Evolutionary conservation across 139 green algal species (phyloP), one percentile per base, ranked within the genome.

Genomic region (Gonium pectorale): DNA sequence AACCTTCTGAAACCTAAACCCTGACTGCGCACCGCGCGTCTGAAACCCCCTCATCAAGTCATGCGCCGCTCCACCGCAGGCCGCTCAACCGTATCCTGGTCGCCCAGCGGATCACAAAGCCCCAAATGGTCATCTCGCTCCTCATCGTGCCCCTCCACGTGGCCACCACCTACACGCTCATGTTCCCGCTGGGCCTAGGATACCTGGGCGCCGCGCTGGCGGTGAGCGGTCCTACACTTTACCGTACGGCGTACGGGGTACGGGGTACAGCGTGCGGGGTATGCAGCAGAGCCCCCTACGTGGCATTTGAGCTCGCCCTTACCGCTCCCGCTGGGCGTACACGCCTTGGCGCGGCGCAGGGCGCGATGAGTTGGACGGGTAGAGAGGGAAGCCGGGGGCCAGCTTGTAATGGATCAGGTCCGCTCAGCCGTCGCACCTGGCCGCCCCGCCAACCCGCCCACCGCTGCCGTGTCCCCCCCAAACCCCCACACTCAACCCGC

Each of bases 21-120:
- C n/a, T n/a, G n/a, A n/a, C n/a, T n/a, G n/a, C n/a, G n/a, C n/a
- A n/a, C n/a, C n/a, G n/a, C n/a, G n/a, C n/a, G n/a, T n/a, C n/a
- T n/a, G n/a, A n/a, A n/a, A n/a, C n/a, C n/a, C n/a, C n/a, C n/a
- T n/a, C n/a, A n/a, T n/a, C n/a, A n/a, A n/a, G n/a, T n/a, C n/a
- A n/a, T n/a, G n/a, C n/a, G n/a, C n/a, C n/a, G 35, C 26, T 24
- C 80, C 46, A 26, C 37, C 29, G 49, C 88, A 92, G 90, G 72
- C 90, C 90, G 2, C 62, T 93, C 8, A 92, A 92, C 80, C 71
- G 88, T 31, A 85, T 90, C 26, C 71, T 93, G 38, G 82, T 92
- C 1, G 88, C 88, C 0, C 90, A 92, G 80, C 86, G 87, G 54
- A 92, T 93, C 31, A 88, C 81, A 7, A 66, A 54, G 33, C 78